A percentile compares a stretch with the other conserved stretches of the same genome.
phyloP scores from a whole-genome alignment of 2,329 filamentous ascomycete genomes.

The Immersiporthe knoxdaviesiana region DNA sequence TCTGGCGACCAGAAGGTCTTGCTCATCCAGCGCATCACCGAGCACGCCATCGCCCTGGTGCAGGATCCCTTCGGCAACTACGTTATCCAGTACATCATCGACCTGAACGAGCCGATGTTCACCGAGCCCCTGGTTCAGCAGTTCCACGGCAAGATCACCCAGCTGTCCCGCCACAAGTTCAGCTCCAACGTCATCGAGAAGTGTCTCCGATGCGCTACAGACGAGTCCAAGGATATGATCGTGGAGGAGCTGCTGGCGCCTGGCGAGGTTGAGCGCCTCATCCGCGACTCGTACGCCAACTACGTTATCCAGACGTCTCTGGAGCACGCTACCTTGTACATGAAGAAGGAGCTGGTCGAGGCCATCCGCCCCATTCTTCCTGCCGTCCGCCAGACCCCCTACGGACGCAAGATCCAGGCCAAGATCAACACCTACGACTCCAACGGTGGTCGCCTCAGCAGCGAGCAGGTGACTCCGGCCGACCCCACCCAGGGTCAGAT shows the following conservation, averaged over 20 bases:
- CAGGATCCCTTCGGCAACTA: conserved; percentile 99
- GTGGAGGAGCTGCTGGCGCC: conserved; percentile 78
- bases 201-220: conserved; percentile 81
- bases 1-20: conserved; percentile 85
- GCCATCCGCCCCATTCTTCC: conserved; percentile 83
- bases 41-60: conserved; percentile 84
- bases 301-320: conserved; percentile 97
- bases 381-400: conserved; percentile 84
- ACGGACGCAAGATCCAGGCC: conserved; percentile 89
- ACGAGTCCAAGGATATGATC: conserved; percentile 75
- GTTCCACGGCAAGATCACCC: conserved; percentile 74
- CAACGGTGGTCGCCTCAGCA: conserved; percentile 42
- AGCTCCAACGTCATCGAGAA: conserved; percentile 99
- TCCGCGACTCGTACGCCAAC: conserved; percentile 93
- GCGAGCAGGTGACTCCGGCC: conserved; percentile 55
- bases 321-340: conserved; percentile 76
- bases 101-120: conserved; percentile 84
- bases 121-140: conserved; percentile 84
- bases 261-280: conserved; percentile 81
- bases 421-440: conserved; percentile 73
- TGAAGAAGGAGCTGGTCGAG: conserved; percentile 78
- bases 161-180: conserved; percentile 92
- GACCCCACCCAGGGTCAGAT: conserved; percentile 60
- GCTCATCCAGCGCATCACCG: conserved; percentile 84
- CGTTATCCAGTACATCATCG: conserved; percentile 97